Evolutionary conservation across 2,329 filamentous ascomycete genomes (phyloP), one percentile per base, ranked within the genome.

Genomic region (Ophiostoma pallidulum): DNA sequence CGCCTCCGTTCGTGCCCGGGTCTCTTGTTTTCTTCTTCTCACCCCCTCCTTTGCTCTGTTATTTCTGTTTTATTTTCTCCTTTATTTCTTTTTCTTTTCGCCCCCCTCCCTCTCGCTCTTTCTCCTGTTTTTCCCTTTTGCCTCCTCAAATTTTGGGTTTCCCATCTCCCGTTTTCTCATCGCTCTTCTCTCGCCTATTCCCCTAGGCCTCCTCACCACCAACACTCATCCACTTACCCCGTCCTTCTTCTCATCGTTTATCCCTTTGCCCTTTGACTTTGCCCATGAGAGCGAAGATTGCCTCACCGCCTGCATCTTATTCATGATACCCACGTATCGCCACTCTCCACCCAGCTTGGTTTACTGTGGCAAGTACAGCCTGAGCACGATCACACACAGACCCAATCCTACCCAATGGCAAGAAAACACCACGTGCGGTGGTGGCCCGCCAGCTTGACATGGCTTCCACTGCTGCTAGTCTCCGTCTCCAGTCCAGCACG

Each of bases 391-490:
- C 9, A 43, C 20, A 38, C 24, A 41, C 19, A 32, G n/a, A n/a
- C n/a, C n/a, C n/a, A n/a, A n/a, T n/a, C n/a, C 31, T 32, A 20
- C 18, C 10, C 13, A 8, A 51, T 51, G 49, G 22, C 45, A 16
- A 48, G 32, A 28, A 42, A 19, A 31, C 35, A 18, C n/a, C 49
- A 29, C 12, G 35, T 19, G 26, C 49, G 40, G 26, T 43, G 45
- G 32, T 33, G 45, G 37, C 28, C 38, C 8, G 45, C 40, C 37
- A 49, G 47, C 22, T n/a, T n/a, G n/a, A 49, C 60, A 28, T 49
- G 49, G 29, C 55, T 59, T 45, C 52, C 59, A 12, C 50, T 60
- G 13, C 45, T 60, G 38, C 43, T 59, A 4, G 26, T 40, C 14
- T 20, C 35, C 8, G 32, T 29, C 4, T 19, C 29, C 19, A 28